These are phyloP conservation scores for Hydnomerulius pinastri DNA, from an alignment of 768 basidiomycete genomes.

Conservation along the genomic window DNA sequence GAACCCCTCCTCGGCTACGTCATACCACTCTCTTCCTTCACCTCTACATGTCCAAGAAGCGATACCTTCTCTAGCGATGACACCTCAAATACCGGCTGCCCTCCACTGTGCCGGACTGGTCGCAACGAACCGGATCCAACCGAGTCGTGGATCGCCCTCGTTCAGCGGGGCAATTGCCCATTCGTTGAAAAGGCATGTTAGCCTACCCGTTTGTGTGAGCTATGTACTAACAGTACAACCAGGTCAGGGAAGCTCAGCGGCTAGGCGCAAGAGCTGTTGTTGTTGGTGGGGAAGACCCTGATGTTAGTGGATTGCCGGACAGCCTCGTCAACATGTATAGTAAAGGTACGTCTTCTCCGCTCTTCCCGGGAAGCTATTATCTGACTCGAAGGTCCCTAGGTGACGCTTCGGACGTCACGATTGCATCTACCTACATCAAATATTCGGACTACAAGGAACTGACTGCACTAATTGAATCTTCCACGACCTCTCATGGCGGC, in stretches of 20 bases:
- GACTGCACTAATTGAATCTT: slow-evolving; percentile 63
- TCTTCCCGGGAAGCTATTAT: too few relatives aligned
- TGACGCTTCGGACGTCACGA: slow-evolving; percentile 82
- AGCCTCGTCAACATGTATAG: slow-evolving; percentile 90
- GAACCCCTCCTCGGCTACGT: slow-evolving; percentile 73
- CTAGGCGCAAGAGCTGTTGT: slow-evolving; percentile 87
- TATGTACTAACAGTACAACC: neutral
- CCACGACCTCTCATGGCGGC: slow-evolving; percentile 80
- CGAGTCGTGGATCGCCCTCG: slow-evolving; percentile 88
- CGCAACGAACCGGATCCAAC: slow-evolving; percentile 55
- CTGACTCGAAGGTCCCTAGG: slow-evolving; percentile 41
- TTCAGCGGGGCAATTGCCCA: slow-evolving; percentile 87
- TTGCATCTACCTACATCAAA: slow-evolving; percentile 87
- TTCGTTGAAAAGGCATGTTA: slow-evolving; percentile 81
- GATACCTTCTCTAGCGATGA: slow-evolving; percentile 8
- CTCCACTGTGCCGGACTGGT: slow-evolving; percentile 61
- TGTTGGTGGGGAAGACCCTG: slow-evolving; percentile 84
- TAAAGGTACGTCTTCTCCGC: slow-evolving; percentile 59
- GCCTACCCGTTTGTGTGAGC: slow-evolving; percentile 29
- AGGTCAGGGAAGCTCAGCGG: slow-evolving; percentile 59
- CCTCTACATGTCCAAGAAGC: slow-evolving; percentile 48
- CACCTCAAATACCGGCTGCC: slow-evolving; percentile 60
- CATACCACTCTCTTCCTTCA: slow-evolving; percentile 69
- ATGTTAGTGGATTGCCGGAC: slow-evolving; percentile 66
- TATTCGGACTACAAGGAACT: slow-evolving; percentile 78